Evolutionary conservation across 2,329 filamentous ascomycete species (phyloP).

Genomic region (Aspergillus proliferans): DNA sequence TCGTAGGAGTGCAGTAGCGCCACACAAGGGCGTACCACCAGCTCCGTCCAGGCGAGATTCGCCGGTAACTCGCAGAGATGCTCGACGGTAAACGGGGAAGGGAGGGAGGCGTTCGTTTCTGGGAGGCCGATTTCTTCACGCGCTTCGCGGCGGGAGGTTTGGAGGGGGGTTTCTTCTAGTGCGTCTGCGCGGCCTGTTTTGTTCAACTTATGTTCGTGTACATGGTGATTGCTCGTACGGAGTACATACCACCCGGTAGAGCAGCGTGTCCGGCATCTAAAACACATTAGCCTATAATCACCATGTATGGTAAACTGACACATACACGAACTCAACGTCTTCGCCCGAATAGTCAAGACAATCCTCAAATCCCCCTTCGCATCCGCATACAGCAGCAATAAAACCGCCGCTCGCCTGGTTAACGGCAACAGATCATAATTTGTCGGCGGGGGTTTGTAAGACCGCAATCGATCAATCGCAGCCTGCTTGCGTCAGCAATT

Average conservation of each 20-base stretch:
- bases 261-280: conserved; percentile 74
- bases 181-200: conserved; percentile 46
- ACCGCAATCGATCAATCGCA: conserved; percentile 52
- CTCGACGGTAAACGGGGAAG: conserved; percentile 74
- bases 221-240: conserved; percentile 28
- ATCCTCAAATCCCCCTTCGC: conserved; percentile 67
- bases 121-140: conserved; percentile 91
- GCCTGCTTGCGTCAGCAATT: conserved; percentile 21
- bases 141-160: conserved; percentile 83
- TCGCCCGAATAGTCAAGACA: conserved; percentile 57
- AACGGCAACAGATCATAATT: conserved; percentile 53
- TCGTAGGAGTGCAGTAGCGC: conserved; percentile 66
- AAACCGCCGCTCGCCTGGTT: conserved; percentile 71
- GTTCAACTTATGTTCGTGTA: not conserved
- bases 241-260: conserved; percentile 61
- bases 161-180: conserved; percentile 54
- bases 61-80: conserved; percentile 79
- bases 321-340: conserved; percentile 52
- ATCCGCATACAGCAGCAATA: conserved; percentile 84
- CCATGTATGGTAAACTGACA: not conserved
- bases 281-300: not conserved
- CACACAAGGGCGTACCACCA: conserved; percentile 69
- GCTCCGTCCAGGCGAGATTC: conserved; percentile 65
- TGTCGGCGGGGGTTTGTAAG: conserved; percentile 52
- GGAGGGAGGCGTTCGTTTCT: conserved; percentile 60